These are phyloP conservation scores for Oryza meyeriana DNA, from an alignment of 176 grass and related monocot genomes.

Conservation along the genomic window DNA sequence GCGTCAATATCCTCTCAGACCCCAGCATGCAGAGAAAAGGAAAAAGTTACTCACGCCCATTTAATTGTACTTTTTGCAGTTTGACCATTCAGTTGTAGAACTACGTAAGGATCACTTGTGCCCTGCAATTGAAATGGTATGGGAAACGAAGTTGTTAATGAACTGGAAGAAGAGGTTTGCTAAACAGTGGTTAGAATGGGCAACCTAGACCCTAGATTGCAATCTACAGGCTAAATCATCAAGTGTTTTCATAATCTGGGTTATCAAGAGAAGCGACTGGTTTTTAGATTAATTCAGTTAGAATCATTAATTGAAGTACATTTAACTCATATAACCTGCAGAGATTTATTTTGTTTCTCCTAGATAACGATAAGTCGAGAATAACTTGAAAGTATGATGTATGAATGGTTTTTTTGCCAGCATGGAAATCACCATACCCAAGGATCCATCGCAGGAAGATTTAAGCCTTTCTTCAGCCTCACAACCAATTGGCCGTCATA, in stretches of 20 bases:
- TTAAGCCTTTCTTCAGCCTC: conserved; percentile 72
- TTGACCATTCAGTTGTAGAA: conserved; percentile 80
- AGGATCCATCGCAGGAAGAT: conserved; percentile 85
- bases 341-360: background rate
- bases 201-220: background rate
- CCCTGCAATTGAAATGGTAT: conserved; percentile 52
- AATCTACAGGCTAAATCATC: background rate
- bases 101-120: conserved; percentile 93
- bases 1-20: background rate
- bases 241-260: background rate
- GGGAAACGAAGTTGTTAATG: background rate
- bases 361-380: background rate
- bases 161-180: background rate
- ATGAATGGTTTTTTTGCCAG: background rate
- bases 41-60: conserved; percentile 80
- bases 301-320: background rate
- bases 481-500: conserved; percentile 79
- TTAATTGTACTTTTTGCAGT: conserved; percentile 81
- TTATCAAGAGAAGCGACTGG: background rate
- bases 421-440: conserved; percentile 66
- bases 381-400: background rate
- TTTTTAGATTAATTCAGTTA: background rate
- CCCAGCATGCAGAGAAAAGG: conserved; percentile 22
- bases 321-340: background rate
- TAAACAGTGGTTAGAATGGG: conserved; percentile 8